Conservation (phyloP, 2,329 filamentous ascomycete genomes). For the Colletotrichum abscissum region DNA sequence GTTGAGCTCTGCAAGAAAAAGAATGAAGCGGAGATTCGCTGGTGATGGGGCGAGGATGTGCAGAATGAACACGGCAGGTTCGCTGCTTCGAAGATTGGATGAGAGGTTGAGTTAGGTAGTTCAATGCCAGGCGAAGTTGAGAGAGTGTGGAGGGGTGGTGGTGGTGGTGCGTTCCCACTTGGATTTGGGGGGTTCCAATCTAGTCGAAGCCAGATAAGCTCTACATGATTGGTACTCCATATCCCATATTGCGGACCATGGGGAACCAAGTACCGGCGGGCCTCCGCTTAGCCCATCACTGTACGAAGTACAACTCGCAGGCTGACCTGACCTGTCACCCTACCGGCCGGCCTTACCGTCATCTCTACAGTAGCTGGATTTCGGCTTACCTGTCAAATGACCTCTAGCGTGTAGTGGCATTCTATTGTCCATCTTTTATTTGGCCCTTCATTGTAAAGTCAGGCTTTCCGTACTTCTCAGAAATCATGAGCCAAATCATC, state of each 20-base stretch:
- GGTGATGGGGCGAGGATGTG: not conserved
- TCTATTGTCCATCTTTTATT: not conserved
- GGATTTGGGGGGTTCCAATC: not conserved
- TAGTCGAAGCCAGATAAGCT: conserved; percentile 25
- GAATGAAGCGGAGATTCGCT: not conserved
- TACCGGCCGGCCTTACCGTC: not conserved
- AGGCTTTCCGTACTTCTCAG: not conserved
- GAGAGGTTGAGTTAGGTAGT: conserved; percentile 29
- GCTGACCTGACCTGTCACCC: not conserved
- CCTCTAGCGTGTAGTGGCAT: not conserved
- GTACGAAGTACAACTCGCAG: not conserved
- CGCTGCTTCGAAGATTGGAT: conserved; percentile 24
- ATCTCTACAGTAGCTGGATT: not conserved
- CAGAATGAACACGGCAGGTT: not conserved
- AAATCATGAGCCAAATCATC: not conserved
- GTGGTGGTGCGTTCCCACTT: conserved; percentile 1
- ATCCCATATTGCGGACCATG: not conserved
- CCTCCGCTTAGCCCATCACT: conserved; percentile 9
- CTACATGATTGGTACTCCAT: conserved; percentile 7
- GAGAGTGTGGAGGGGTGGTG: conserved; percentile 18
- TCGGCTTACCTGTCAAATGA: not conserved
- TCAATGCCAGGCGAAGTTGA: conserved; percentile 20
- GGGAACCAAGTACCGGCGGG: conserved; percentile 9
- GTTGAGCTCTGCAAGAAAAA: not conserved
- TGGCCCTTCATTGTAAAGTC: no score